These are phyloP conservation scores for Geopyxis carbonaria DNA, from an alignment of 495 filamentous ascomycete genomes.

Conservation along the genomic window DNA sequence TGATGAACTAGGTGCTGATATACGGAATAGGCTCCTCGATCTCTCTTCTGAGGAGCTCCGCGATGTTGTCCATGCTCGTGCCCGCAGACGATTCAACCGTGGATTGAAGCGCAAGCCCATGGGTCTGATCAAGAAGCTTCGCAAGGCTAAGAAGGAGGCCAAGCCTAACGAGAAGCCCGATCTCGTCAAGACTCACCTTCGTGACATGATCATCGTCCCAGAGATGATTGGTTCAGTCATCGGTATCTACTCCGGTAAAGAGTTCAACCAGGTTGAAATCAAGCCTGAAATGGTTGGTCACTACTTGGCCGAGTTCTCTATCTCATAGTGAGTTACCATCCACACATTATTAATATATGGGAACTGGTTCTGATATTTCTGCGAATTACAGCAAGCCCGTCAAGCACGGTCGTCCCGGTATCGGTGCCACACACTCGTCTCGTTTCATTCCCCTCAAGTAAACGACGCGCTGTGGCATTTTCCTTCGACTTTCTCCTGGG, in stretches of 20 bases:
- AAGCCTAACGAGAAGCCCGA: conserved; percentile 99
- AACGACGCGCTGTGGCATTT: too few relatives aligned
- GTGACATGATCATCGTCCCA: conserved; percentile 97
- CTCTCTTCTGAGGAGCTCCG: conserved; percentile 96
- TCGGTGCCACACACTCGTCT: conserved; percentile 99
- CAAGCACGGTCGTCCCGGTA: conserved; percentile 99
- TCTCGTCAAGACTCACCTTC: conserved; percentile 95
- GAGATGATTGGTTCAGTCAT: conserved; percentile 99
- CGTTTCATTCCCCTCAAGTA: conserved; percentile 99
- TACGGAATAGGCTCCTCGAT: conserved; percentile 64
- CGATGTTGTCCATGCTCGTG: conserved; percentile 96
- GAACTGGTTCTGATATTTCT: not conserved
- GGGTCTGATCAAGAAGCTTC: conserved; percentile 99
- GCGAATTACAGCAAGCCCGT: conserved; percentile 82
- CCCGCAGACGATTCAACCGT: conserved; percentile 96
- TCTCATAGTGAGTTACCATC: conserved; percentile 76
- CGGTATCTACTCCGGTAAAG: conserved; percentile 98
- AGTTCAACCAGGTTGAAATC: conserved; percentile 99
- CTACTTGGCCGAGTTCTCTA: conserved; percentile 97
- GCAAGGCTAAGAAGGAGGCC: conserved; percentile 98
- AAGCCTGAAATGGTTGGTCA: conserved; percentile 99
- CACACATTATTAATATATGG: not conserved
- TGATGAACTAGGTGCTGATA: conserved; percentile 9
- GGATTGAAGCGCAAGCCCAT: conserved; percentile 99
- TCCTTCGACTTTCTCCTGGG: too few relatives aligned